phyloP scores from a whole-genome alignment of 176 grass and related monocot species.

The Eragrostis curvula region DNA sequence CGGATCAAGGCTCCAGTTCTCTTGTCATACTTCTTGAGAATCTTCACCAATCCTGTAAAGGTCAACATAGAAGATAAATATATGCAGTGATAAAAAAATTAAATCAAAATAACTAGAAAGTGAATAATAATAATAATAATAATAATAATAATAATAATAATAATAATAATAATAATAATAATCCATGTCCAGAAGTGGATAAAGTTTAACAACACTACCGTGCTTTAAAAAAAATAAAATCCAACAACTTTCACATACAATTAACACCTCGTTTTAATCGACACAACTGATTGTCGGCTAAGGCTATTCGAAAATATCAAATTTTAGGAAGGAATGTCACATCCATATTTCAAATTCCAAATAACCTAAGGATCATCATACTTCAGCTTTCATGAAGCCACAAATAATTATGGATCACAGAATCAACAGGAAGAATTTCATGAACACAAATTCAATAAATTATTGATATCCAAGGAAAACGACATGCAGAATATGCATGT shows the following conservation, averaged over 20 bases:
- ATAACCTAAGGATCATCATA: background rate
- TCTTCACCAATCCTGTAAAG: conserved; percentile 85
- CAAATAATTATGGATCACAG: conserved; percentile 1
- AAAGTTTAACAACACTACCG: background rate
- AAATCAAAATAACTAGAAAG: background rate
- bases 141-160: background rate
- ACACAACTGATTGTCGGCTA: background rate
- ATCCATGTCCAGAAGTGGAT: background rate
- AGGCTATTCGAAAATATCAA: background rate
- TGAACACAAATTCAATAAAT: background rate
- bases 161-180: background rate
- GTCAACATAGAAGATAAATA: conserved; percentile 29
- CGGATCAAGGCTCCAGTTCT: conserved; percentile 89
- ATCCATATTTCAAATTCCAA: conserved; percentile 10
- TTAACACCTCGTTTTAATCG: background rate
- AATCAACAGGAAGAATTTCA: background rate
- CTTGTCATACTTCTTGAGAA: conserved; percentile 98
- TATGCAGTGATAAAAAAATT: background rate
- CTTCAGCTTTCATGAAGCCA: background rate
- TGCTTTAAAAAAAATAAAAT: background rate
- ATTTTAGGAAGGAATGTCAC: background rate
- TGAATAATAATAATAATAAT: background rate
- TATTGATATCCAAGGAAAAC: background rate
- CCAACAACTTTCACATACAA: background rate
- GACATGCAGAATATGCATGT: background rate